phyloP scores from a whole-genome alignment of 2,329 filamentous ascomycete species.

The Trichophyton equinum region DNA sequence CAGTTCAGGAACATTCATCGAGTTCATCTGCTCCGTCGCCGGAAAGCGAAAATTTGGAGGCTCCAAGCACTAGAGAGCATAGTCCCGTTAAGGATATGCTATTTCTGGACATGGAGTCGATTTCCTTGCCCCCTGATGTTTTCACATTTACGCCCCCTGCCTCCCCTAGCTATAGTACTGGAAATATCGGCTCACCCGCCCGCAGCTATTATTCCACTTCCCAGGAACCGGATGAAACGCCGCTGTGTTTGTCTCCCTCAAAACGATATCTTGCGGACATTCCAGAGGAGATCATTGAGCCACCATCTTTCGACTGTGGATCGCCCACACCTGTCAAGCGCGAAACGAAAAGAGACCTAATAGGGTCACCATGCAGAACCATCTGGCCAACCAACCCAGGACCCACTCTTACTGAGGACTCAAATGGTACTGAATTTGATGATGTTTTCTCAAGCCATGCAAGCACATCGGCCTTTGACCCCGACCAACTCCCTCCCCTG shows the following conservation, averaged over 20 bases:
- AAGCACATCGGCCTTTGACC: slow-evolving; percentile 18
- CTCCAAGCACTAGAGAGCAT: slow-evolving; percentile 27
- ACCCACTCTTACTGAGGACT: slow-evolving; percentile 25
- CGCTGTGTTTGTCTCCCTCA: slow-evolving; percentile 25
- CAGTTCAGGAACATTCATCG: slow-evolving; percentile 20
- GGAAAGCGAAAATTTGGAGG: slow-evolving; percentile 30
- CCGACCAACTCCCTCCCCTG: slow-evolving; percentile 22
- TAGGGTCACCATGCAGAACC: slow-evolving; percentile 18
- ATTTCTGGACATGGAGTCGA: slow-evolving; percentile 22
- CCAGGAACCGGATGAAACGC: slow-evolving; percentile 28
- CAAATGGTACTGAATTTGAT: slow-evolving; percentile 25
- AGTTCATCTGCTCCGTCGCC: slow-evolving; percentile 28
- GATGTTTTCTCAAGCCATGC: slow-evolving; percentile 31
- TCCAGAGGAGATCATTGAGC: slow-evolving; percentile 20
- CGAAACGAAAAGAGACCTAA: not conserved
- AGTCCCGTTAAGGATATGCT: slow-evolving; percentile 23
- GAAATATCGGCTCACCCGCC: slow-evolving; percentile 27
- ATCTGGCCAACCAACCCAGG: slow-evolving; percentile 28
- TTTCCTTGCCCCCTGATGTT: slow-evolving; percentile 27
- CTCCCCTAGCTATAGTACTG: slow-evolving; percentile 32
- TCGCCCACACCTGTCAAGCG: slow-evolving; percentile 12
- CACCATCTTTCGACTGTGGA: slow-evolving; percentile 16
- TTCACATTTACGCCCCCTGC: slow-evolving; percentile 38
- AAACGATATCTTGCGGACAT: slow-evolving; percentile 22
- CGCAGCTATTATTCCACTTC: slow-evolving; percentile 26